Evolutionary conservation across 2,329 filamentous ascomycete species (phyloP), one percentile per base, ranked within the genome.

Genomic region (Aulographum hederae): DNA sequence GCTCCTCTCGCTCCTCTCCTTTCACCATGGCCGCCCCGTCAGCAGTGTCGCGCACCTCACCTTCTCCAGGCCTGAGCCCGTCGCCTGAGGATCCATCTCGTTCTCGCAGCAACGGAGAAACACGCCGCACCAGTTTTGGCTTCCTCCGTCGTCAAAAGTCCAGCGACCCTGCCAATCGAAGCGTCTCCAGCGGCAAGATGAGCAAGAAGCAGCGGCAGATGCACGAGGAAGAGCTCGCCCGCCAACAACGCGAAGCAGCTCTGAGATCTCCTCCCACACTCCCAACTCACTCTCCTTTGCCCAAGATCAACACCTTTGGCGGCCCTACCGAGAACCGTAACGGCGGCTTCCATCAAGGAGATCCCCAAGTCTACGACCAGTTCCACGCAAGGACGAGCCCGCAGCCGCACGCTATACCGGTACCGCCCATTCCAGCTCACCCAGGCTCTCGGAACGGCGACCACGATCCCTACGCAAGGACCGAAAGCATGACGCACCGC

Each of bases 401-500:
- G n/a, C n/a, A n/a, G n/a, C 21, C 21, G 13, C 21, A 25, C 13
- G 10, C 6, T 16, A 14, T 41, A n/a, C 63, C 70, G 27, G 53
- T 66, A 28, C 69, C 69, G 32, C 70, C 73, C 2, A 58, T 76
- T 32, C 69, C 70, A 15, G 43, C 37, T 37, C 41, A 43, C 20
- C 43, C 47, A 18, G 38, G 45, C 12, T 16, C 16, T 18, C 33
- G 27, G 25, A 67, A 60, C 49, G 67, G 67, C 35, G 67, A 67
- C 30, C 81, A 66, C 30, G 82, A 92, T 45, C 78, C 80, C 11
- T 89, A 89, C 48, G 73, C 78, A 28, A 70, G 80, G 39, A 76
- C 78, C 21, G 81, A 91, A 61, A 94, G 86, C 65, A 94, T 95
- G 81, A 85, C 86, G 43, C 77, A 95, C 56, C 82, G 89, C 43